A percentile compares a stretch with the other conserved stretches of the same genome.
phyloP scores from a whole-genome alignment of 805 yeast species.

The Candida palmyrensis region DNA sequence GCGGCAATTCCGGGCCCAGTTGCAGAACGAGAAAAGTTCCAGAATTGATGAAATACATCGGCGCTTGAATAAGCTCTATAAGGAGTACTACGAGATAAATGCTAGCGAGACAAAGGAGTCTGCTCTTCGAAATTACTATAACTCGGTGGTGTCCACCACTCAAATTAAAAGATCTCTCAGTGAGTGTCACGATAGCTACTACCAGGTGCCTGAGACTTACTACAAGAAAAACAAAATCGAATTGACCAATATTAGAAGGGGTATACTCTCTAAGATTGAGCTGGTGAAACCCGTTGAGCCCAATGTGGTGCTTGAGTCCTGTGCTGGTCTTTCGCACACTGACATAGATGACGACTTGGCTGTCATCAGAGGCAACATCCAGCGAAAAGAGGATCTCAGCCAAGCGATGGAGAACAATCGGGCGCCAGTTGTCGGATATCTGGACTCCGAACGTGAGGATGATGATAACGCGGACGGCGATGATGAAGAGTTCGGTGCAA shows the following conservation, averaged over 20 bases:
- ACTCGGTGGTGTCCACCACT: constrained; percentile 17
- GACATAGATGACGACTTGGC: constrained; percentile 7
- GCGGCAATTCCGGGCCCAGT: constrained; percentile 25
- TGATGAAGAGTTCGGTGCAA: not conserved
- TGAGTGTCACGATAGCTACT: constrained; percentile 17
- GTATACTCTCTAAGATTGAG: constrained; percentile 8
- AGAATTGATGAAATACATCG: constrained; percentile 21
- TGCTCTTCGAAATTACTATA: constrained; percentile 18
- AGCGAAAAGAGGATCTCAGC: constrained; percentile 2
- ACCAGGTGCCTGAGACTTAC: constrained; percentile 18
- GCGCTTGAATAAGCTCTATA: constrained; percentile 22
- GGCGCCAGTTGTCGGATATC: constrained; percentile 9
- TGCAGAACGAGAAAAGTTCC: constrained; percentile 16
- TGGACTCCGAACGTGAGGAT: constrained; percentile 5
- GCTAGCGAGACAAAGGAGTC: constrained; percentile 7
- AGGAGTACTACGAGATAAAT: constrained; percentile 23
- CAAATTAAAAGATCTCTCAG: constrained; percentile 11
- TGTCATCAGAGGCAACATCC: constrained; percentile 7
- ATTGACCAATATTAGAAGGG: constrained; percentile 22
- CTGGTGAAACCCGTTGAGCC: too few relatives aligned
- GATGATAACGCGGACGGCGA: constrained; percentile 4
- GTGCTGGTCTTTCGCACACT: constrained; percentile 6
- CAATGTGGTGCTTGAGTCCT: not conserved
- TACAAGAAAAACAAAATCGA: constrained; percentile 26
- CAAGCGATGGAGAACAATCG: constrained; percentile 6